Base-by-base conservation (phyloP, 1,284 basidiomycete species). In the Ustilago esculenta region DNA sequence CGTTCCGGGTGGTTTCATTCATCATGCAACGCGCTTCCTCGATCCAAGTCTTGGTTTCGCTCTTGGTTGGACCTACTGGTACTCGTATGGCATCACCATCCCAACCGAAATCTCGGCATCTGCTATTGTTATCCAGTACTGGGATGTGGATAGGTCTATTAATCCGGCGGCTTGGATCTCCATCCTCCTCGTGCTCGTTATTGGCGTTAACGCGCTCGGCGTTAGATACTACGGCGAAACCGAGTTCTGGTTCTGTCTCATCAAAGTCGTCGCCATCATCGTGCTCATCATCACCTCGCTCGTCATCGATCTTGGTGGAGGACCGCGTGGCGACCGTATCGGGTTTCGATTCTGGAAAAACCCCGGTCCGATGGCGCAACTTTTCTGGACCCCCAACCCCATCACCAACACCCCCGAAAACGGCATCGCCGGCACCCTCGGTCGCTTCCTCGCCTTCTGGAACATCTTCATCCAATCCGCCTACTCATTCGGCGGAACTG, bases 401-500 rank as follows among this genome's bases (percentile, higher is more conserved):
- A 54, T 57, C 34, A 65, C 66, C 33, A 61, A 61, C 40, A 36
- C 40, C 39, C 72, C 72, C 33, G 44, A 25, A 1, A 75, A 77
- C 39, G 83, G 79, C 37, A 84, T 85, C 44, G 65, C 76, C 1
- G 90, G 90, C 0, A 49, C 84, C 2, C 86, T 86, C 66, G 90
- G 90, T 2, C 86, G 85, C 10, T 83, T 83, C 71, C 64, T 83
- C 24, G 81, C 73, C 18, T 81, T 82, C 66, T 78, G 70, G 57
- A 58, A 59, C 29, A 55, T 79, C 14, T 76, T 82, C n/a, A 71
- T 82, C n/a, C 71, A 82, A 23, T 90, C 91, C 9, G 90, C 90
- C 3, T 94, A 92, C 85, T 90, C 89, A 12, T 92, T 89, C 84
- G 90, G 32, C 87, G 88, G 35, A 37, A 92, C 91, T 15, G 92